phyloP scores from a whole-genome alignment of 352 stramenopile species.

The Pythium dissimile region DNA sequence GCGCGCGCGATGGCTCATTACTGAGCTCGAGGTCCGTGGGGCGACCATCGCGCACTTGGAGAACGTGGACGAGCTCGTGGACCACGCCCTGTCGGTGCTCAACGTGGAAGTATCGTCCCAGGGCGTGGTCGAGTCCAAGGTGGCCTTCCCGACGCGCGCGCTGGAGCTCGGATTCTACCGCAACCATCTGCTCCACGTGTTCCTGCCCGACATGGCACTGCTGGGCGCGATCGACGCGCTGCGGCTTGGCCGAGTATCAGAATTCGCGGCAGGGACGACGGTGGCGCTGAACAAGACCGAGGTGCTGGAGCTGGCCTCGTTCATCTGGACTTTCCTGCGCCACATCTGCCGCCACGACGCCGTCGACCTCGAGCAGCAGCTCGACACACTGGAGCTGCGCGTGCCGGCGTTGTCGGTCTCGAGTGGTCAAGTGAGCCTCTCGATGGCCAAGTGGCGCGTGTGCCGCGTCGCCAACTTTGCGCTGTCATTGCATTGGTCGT shows the following conservation, averaged over 20 bases:
- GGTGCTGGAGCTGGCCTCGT: conserved; percentile 37
- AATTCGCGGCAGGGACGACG: neutral
- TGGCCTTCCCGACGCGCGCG: conserved; percentile 57
- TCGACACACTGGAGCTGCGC: conserved; percentile 26
- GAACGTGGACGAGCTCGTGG: conserved; percentile 37
- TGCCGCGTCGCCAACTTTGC: conserved; percentile 54
- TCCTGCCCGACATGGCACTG: conserved; percentile 73
- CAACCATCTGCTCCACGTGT: conserved; percentile 82
- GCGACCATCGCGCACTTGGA: conserved; percentile 64
- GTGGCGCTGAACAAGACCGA: conserved; percentile 23
- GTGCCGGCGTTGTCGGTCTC: conserved; percentile 9
- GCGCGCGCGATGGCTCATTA: conserved; percentile 53
- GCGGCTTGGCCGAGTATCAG: conserved; percentile 5
- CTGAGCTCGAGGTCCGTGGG: conserved; percentile 38
- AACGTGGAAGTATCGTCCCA: conserved; percentile 39
- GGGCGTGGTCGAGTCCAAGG: conserved; percentile 44
- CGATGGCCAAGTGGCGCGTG: conserved; percentile 27
- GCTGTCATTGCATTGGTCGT: conserved; percentile 68
- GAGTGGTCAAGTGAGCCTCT: conserved; percentile 21
- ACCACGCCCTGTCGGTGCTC: conserved; percentile 60
- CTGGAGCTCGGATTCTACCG: conserved; percentile 83
- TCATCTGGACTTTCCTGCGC: conserved; percentile 58
- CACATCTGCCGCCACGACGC: conserved; percentile 65
- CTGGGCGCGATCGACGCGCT: conserved; percentile 52
- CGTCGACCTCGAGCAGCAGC: conserved; percentile 36